Evolutionary conservation across 2,329 filamentous ascomycete species (phyloP), one percentile per base, ranked within the genome.

Genomic region (Raffaelea ambrosiae): DNA sequence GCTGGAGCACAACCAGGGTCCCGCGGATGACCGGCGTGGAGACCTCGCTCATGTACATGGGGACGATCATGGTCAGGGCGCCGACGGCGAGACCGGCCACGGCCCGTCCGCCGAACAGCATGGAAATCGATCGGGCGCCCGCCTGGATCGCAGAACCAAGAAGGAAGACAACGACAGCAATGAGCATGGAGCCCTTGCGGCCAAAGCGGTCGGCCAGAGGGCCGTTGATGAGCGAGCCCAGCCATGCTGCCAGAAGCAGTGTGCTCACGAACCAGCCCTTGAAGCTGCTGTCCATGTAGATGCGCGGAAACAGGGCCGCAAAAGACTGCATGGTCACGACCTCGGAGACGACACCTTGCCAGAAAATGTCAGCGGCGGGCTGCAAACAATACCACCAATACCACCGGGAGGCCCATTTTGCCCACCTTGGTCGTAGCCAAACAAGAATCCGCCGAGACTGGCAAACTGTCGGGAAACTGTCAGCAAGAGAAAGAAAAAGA

Each of bases 11-110:
- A 0, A 75, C 68, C 3, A 75, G 62, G 0, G 68, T 66, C 4
- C 72, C 71, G 11, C 72, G 69, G n/a, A 73, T 64, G 16, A 67
- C 66, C 4, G 73, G 67, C 3, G 70, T 68, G 0, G 72, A 68
- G 2, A 74, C 64, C 53, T 74, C 71, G 26, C 68, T 67, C 60
- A 70, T 76, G 53, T 67, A 67, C 47, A 69, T 66, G 18, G 66
- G 72, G 48, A 69, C 61, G 43, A 85, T 84, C 70, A 83, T 84
- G 1, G 79, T 80, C 14, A 88, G 63, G 21, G 75, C 76, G 53
- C 83, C 83, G 14, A 88, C 81, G 11, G 43, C 19, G 16, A 45
- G 43, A 7, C 43, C 43, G 21, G 43, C 43, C 14, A 45, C 43
- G 43, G 43, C 43, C 9, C 43, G 43, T 23, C 40, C 43, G 16